Base-by-base conservation (phyloP, 805 yeast species). In the Sungouiella thailandica region DNA sequence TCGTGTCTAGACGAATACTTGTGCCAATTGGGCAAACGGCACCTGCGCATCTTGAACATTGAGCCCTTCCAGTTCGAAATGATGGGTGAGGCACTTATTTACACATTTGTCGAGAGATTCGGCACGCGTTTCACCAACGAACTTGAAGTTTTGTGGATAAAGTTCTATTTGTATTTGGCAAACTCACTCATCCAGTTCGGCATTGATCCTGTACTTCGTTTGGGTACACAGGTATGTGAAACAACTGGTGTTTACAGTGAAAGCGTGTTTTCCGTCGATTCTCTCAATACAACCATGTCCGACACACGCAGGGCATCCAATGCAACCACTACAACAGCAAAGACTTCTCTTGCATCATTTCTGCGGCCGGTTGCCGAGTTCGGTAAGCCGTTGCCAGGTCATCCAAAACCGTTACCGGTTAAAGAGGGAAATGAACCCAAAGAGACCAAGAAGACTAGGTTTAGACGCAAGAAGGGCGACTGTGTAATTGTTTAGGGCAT, bases 51-150 rank as follows among this genome's bases (percentile, higher is more conserved):
- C 32, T 61, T 85, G 40, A 86, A 85, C 11, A 80, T 83, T 25
- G 87, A 81, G 39, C 71, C 83, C 0, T 68, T 70, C 2, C 79
- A 77, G 50, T 83, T 78, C 45, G 80, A 80, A 52, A 55, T 78
- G 23, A 78, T 83, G 87, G 90, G 90, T 2, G 73, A 73, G 35
- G 87, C 88, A 0, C 62, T 83, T 28, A 64, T 82, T 37, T 74
- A 71, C 47, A 82, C 90, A 1, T 77, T 82, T 44, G 72, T 73
- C 46, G 86, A 80, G 52, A 58, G 88, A 44, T 80, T 80, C 43
- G 68, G 70, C 9, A 43, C 34, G 65, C 56, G 62, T 13, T 80
- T 80, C 52, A 70, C 78, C 10, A 55, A 74, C 15, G 83, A 78
- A 43, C 53, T 80, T 26, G 88, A 82, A 49, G 69, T 75, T 37